A percentile compares a stretch with the other conserved stretches of the same genome.
These are phyloP conservation scores for Straminergon stramineum DNA, from an alignment of 225 moss, liverwort and hornwort species.

Conservation along the genomic window DNA sequence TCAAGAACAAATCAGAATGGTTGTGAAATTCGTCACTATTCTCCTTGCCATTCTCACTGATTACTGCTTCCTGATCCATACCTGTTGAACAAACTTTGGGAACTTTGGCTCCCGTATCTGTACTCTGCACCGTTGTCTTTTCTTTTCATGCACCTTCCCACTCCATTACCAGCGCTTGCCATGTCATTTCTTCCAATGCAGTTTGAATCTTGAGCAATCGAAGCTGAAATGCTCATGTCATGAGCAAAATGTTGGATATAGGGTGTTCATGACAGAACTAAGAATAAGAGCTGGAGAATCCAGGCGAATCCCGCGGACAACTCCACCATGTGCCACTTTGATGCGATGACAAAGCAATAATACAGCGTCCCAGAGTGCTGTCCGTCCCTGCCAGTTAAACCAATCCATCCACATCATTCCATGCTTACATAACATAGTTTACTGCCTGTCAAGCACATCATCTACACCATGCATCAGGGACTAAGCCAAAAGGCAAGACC, in stretches of 20 bases:
- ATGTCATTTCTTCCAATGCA: not conserved
- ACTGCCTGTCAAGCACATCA: not conserved
- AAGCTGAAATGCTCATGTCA: not conserved
- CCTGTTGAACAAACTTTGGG: not conserved
- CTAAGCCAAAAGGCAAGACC: not conserved
- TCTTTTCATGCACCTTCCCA: not conserved
- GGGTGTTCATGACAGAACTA: constrained; percentile 34
- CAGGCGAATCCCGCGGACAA: constrained; percentile 57
- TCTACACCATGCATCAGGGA: not conserved
- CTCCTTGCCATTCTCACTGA: not conserved
- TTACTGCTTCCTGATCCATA: not conserved
- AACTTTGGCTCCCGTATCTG: not conserved
- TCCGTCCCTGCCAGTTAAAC: constrained; percentile 44
- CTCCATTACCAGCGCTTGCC: not conserved
- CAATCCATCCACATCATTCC: not conserved
- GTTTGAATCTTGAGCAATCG: not conserved
- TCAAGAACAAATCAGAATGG: not conserved
- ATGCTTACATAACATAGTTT: not conserved
- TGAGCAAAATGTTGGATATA: not conserved
- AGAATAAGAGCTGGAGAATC: constrained; percentile 67
- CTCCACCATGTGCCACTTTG: constrained; percentile 66
- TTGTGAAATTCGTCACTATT: not conserved
- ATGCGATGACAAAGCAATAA: constrained; percentile 64
- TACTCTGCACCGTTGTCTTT: not conserved
- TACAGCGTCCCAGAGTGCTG: constrained; percentile 69